Evolutionary conservation across 768 basidiomycete genomes (phyloP).

Genomic region (Nevesoporus exiguus): DNA sequence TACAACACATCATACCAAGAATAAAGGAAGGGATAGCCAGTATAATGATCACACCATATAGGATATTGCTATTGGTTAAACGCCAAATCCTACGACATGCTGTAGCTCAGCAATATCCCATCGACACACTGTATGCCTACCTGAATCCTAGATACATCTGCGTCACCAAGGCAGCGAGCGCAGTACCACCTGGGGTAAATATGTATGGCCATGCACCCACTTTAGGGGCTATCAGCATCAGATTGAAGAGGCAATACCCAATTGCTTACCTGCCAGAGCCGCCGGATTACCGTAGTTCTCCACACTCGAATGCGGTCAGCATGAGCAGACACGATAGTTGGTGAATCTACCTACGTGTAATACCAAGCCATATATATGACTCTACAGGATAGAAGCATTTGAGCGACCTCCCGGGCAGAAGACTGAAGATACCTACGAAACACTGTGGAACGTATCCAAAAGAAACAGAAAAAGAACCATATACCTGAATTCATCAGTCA

Average conservation of each 20-base stretch:
- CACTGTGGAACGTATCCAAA: not conserved
- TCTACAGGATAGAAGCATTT: not conserved
- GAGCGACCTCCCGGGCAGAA: not conserved
- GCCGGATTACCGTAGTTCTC: not conserved
- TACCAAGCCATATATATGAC: not conserved
- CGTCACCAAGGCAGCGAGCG: not conserved
- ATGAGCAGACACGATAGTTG: not conserved
- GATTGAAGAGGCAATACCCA: not conserved
- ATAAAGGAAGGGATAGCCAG: not conserved
- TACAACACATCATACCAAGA: not conserved
- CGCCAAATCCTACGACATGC: not conserved
- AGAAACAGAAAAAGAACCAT: not conserved
- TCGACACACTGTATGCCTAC: not conserved
- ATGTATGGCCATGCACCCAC: not conserved
- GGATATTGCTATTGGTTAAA: not conserved
- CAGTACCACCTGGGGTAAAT: not conserved
- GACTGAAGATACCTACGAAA: not conserved
- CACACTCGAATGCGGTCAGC: not conserved
- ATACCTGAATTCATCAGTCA: not conserved
- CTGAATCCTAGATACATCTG: not conserved
- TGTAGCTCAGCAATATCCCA: too few species aligned
- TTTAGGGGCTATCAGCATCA: not conserved
- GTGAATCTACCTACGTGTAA: not conserved
- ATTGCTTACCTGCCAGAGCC: not conserved
- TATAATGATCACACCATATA: not conserved